phyloP scores from a whole-genome alignment of 2,329 filamentous ascomycete genomes.

The Alternaria sp. region DNA sequence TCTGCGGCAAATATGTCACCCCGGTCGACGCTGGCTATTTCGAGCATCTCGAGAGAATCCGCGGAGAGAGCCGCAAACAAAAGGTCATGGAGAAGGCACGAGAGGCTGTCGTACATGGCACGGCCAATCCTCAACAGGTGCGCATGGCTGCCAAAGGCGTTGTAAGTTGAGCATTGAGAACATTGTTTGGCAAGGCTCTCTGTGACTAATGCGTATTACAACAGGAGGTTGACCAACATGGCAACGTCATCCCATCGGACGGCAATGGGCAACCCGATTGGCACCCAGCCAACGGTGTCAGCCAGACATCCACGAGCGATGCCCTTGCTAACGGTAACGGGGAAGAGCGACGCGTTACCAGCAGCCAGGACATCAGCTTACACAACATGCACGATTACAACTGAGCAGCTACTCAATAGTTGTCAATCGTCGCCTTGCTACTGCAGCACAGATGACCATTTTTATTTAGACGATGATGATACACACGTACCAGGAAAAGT shows the following conservation, averaged over 20 bases:
- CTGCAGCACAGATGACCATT: background rate
- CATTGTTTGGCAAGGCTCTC: background rate
- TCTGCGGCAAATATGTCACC: constrained; percentile 86
- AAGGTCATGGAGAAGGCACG: constrained; percentile 71
- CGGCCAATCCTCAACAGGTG: constrained; percentile 66
- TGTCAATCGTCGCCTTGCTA: background rate
- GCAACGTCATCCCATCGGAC: constrained; percentile 62
- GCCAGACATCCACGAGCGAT: constrained; percentile 21
- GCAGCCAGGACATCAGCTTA: constrained; percentile 65
- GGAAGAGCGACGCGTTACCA: constrained; percentile 49
- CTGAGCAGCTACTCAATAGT: constrained; percentile 7
- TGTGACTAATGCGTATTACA: constrained; percentile 13
- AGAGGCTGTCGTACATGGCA: constrained; percentile 68
- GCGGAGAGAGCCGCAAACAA: constrained; percentile 72
- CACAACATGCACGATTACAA: constrained; percentile 60
- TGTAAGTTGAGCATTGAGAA: constrained; percentile 30
- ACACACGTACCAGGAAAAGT: constrained; percentile 4
- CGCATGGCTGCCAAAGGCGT: constrained; percentile 69
- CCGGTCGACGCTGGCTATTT: constrained; percentile 82
- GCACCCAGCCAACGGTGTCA: constrained; percentile 30
- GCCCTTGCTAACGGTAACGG: constrained; percentile 24
- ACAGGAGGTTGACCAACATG: constrained; percentile 59
- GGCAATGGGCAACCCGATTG: constrained; percentile 33
- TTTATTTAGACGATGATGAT: constrained; percentile 3
- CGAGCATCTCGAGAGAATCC: constrained; percentile 74